A percentile compares a stretch with the other conserved stretches of the same genome.
These are phyloP conservation scores for Rhynchosporium agropyri DNA, from an alignment of 2,329 filamentous ascomycete genomes.

Conservation along the genomic window DNA sequence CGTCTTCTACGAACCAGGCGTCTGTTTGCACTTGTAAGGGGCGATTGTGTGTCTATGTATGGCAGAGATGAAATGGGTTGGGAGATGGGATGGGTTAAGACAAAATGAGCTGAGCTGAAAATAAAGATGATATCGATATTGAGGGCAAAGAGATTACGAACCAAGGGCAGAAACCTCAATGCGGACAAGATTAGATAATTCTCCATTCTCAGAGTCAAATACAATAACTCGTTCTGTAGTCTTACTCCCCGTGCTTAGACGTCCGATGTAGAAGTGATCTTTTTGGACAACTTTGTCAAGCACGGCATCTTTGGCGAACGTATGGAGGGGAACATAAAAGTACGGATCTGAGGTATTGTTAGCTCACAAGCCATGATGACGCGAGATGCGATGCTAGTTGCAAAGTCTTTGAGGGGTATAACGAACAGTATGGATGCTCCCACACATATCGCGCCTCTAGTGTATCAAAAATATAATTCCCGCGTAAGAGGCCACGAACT, in stretches of 20 bases:
- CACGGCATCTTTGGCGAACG: conserved; percentile 14
- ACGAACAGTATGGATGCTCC: conserved; percentile 49
- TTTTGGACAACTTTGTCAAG: conserved; percentile 42
- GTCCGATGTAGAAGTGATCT: conserved; percentile 36
- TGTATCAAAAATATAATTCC: conserved; percentile 43
- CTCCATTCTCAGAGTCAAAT: neutral
- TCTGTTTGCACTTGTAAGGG: conserved; percentile 2
- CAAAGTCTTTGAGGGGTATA: neutral
- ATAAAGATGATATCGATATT: no score
- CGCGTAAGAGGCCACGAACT: conserved; percentile 35
- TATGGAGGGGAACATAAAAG: conserved; percentile 45
- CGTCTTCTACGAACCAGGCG: conserved; percentile 60
- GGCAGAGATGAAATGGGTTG: neutral
- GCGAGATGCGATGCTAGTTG: neutral
- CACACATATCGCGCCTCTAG: conserved; percentile 46
- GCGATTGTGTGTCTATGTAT: no score
- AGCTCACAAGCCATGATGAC: neutral
- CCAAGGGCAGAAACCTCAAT: conserved; percentile 31
- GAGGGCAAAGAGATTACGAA: neutral
- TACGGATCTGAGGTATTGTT: conserved; percentile 44
- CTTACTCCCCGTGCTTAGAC: neutral
- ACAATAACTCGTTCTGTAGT: conserved; percentile 28
- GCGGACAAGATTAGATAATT: conserved; percentile 26
- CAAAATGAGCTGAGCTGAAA: no score
- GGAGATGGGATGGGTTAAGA: neutral